phyloP scores from a whole-genome alignment of 2,329 filamentous ascomycete species.

The Exserohilum rostratum region DNA sequence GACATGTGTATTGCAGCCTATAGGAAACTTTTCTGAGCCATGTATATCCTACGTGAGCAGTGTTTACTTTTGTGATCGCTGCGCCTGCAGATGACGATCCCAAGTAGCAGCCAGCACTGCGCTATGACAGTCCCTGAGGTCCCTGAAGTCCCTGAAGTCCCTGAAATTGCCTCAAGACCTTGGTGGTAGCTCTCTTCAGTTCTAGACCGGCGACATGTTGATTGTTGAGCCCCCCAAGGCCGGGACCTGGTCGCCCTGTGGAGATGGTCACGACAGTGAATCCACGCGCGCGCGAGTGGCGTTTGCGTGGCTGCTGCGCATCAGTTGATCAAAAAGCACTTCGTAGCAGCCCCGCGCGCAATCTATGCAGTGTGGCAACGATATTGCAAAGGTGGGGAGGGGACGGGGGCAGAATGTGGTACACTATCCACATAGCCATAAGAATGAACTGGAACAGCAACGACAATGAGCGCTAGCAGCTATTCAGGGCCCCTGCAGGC shows the following conservation, averaged over 20 bases:
- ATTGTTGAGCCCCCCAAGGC: background rate
- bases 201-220: constrained; percentile 2
- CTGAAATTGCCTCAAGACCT: too few relatives aligned
- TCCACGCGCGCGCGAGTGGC: constrained; percentile 10
- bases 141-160: too few relatives aligned
- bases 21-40: background rate
- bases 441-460: constrained; percentile 1
- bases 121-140: background rate
- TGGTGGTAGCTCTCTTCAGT: too few relatives aligned
- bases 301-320: constrained; percentile 1
- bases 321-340: constrained; percentile 23
- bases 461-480: background rate
- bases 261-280: constrained; percentile 18
- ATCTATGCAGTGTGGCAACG: constrained; percentile 27
- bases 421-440: constrained; percentile 24
- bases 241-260: constrained; percentile 19
- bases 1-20: constrained; percentile 9
- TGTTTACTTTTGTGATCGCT: background rate
- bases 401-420: too few relatives aligned
- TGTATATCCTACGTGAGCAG: background rate
- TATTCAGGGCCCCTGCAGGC: background rate
- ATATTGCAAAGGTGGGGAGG: constrained; percentile 29
- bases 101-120: background rate
- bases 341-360: constrained; percentile 14
- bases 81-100: background rate